Conservation (phyloP, 257 asterid species). For the Gentiana macrophylla region DNA sequence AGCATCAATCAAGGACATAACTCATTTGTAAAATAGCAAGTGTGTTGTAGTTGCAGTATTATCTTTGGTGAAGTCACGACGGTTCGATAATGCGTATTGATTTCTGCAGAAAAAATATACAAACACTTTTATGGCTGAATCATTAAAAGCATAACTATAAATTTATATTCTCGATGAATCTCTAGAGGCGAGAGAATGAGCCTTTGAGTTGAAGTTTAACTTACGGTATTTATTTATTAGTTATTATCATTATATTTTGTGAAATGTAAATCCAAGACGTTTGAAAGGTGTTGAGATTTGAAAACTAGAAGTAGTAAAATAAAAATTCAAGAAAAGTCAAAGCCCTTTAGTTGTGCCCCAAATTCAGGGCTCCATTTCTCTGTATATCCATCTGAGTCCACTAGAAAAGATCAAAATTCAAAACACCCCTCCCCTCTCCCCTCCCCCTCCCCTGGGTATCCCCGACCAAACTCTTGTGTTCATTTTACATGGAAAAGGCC, state of each 20-base stretch:
- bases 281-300: background rate
- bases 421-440: conserved; percentile 3
- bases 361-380: conserved; percentile 15
- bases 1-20: no score
- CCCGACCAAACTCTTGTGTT: background rate
- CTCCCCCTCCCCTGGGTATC: background rate
- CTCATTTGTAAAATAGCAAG: no score
- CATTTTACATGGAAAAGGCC: background rate
- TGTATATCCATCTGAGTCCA: background rate
- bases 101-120: no score
- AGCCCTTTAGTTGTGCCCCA: conserved; percentile 14
- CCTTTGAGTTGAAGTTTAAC: background rate
- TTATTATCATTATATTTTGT: background rate
- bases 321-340: background rate
- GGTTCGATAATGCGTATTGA: no score
- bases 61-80: no score
- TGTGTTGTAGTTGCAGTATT: no score
- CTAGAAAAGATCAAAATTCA: conserved; percentile 10
- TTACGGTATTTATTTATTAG: background rate
- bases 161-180: background rate
- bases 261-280: background rate
- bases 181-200: background rate
- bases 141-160: no score
- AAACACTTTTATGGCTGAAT: no score
- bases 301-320: background rate